A percentile compares a stretch with the other conserved stretches of the same genome.
These are phyloP conservation scores for Trichoderma gracile DNA, from an alignment of 2,329 filamentous ascomycete species.

Conservation along the genomic window DNA sequence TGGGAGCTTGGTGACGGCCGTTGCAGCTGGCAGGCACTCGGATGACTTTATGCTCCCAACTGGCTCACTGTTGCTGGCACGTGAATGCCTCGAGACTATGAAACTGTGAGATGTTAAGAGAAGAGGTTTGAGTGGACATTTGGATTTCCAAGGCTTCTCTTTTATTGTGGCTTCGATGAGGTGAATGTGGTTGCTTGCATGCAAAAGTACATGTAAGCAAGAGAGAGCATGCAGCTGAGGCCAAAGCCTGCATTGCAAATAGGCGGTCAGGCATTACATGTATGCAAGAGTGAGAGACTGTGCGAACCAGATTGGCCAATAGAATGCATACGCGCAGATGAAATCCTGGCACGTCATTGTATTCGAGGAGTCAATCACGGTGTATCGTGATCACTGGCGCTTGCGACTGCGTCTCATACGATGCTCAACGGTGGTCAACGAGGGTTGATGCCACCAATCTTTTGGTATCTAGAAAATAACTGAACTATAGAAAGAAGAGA, in stretches of 20 bases:
- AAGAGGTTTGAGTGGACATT: not conserved
- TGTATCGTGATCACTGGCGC: not conserved
- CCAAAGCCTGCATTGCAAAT: no score
- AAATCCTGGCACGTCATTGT: no score
- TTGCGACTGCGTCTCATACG: not conserved
- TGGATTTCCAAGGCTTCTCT: not conserved
- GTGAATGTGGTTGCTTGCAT: not conserved
- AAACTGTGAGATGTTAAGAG: not conserved
- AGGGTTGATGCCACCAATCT: not conserved
- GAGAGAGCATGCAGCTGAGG: not conserved
- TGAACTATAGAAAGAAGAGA: not conserved
- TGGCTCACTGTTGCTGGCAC: no score
- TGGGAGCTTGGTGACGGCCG: not conserved
- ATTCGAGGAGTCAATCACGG: no score
- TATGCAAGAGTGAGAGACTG: no score
- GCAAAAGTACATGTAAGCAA: not conserved
- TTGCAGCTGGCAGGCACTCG: not conserved
- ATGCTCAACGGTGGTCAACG: not conserved
- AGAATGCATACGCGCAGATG: no score
- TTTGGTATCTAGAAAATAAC: not conserved
- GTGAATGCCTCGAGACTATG: not conserved
- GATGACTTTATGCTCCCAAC: no score
- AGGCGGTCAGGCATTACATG: no score
- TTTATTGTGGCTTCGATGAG: not conserved
- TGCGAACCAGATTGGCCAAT: no score